Evolutionary conservation across 1,139 yeast species (phyloP).

Genomic region (Yamadazyma taylorii): DNA sequence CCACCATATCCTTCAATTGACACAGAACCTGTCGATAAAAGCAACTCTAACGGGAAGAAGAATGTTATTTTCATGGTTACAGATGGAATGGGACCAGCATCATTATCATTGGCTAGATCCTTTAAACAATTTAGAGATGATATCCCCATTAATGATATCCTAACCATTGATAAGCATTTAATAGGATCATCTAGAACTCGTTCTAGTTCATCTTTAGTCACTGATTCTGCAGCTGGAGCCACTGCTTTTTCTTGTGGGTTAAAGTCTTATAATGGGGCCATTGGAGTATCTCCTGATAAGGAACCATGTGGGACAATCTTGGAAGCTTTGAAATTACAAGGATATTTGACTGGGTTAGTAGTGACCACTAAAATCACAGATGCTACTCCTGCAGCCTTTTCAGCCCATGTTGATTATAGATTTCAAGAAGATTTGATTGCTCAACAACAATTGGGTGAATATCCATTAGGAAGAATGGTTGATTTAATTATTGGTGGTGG

Average conservation of each 20-base stretch:
- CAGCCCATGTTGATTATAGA: conserved; percentile 72
- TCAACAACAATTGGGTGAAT: conserved; percentile 75
- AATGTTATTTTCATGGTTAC: conserved; percentile 83
- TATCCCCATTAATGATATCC: conserved; percentile 50
- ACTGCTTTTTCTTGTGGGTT: conserved; percentile 82
- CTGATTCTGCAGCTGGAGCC: conserved; percentile 95
- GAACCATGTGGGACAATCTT: conserved; percentile 78
- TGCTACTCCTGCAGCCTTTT: conserved; percentile 90
- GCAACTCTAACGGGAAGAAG: conserved; percentile 17
- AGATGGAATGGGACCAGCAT: conserved; percentile 91
- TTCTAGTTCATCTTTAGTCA: conserved; percentile 67
- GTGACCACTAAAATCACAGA: conserved; percentile 74
- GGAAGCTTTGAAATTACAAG: conserved; percentile 78
- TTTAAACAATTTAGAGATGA: conserved; percentile 60
- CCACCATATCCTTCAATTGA: conserved; percentile 1
- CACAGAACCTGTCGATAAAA: conserved; percentile 1
- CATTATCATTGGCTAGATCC: conserved; percentile 70
- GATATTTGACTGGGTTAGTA: conserved; percentile 79
- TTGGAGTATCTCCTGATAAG: conserved; percentile 64
- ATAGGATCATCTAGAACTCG: conserved; percentile 81
- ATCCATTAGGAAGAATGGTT: conserved; percentile 73
- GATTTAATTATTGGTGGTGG: conserved; percentile 92
- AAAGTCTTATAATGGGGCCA: conserved; percentile 84
- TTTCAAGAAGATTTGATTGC: conserved; percentile 83
- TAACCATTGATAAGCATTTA: conserved; percentile 63